Evolutionary conservation across 1,284 basidiomycete species (phyloP), one percentile per base, ranked within the genome.

Genomic region (Jaminaea rosea): DNA sequence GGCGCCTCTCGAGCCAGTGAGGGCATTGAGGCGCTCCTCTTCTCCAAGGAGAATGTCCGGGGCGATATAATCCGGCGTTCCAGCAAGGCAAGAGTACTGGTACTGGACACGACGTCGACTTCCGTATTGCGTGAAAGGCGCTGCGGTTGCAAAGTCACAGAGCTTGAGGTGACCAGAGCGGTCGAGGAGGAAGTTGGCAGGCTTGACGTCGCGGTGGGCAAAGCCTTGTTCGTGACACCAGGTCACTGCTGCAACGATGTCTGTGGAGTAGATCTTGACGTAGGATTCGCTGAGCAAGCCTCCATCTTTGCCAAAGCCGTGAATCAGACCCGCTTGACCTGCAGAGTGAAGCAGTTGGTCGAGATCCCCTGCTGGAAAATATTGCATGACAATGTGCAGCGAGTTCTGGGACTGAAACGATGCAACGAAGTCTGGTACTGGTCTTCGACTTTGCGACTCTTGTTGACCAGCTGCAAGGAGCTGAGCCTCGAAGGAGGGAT

Each of bases 331-430:
- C 17, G 52, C 52, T 31, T 53, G 21, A 1, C 47, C 32, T 3
- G 59, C 49, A 28, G 63, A 64, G 46, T 63, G 54, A 26, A 73
- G 60, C 3, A 73, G 62, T 47, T 66, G 54, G 51, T 71, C 61
- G 15, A 73, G 63, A 49, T 73, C 71, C 26, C 71, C 71, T 19
- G 66, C 67, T 7, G 71, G 62, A 8, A 68, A 59, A 48, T 72
- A 72, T 47, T 73, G 66, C 62, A 73, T 65, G n/a, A 72, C 58
- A 17, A 73, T 50, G 34, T 72, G 69, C 21, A 73, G 58, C n/a
- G 61, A 64, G 36, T 59, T 60, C 10, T 56, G 57, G 2, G 65
- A 66, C 42, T 69, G 68, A 41, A 72, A 73, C 1, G 69, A 58
- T 7, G 71, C 69, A 6, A 62, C 55, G 19, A 72, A 56, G 47